Conservation (phyloP, 2,329 filamentous ascomycete species). For the Neonectria coccinea region DNA sequence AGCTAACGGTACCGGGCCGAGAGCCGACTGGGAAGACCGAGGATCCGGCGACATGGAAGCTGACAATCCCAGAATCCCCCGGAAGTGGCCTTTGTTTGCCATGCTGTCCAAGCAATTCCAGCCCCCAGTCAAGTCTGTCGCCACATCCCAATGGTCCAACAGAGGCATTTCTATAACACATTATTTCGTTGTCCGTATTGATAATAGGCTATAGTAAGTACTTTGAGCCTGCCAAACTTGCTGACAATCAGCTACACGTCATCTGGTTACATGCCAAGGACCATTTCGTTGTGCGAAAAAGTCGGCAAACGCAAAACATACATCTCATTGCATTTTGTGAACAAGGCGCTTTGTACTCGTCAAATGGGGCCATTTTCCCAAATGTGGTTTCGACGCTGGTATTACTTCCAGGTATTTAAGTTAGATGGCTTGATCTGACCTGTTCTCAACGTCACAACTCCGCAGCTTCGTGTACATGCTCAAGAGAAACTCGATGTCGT, state of each 20-base stretch:
- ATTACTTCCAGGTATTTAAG: too few relatives aligned
- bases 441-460: too few relatives aligned
- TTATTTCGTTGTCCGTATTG: background rate
- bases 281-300: too few relatives aligned
- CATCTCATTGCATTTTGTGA: too few relatives aligned
- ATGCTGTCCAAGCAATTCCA: background rate
- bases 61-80: background rate
- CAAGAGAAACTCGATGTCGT: too few relatives aligned
- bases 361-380: too few relatives aligned
- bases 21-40: constrained; percentile 24
- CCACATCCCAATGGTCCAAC: background rate
- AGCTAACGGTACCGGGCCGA: constrained; percentile 10
- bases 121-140: background rate
- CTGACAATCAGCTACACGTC: background rate
- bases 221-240: background rate
- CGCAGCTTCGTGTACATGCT: too few relatives aligned
- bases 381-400: too few relatives aligned
- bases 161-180: background rate
- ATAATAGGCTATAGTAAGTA: background rate
- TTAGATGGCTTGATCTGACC: too few relatives aligned
- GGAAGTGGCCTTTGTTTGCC: background rate
- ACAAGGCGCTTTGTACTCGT: too few relatives aligned
- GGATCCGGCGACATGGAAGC: constrained; percentile 14
- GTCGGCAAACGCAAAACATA: too few relatives aligned
- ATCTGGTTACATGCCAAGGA: background rate